Evolutionary conservation across 768 basidiomycete genomes (phyloP).

Genomic region (Asterophora lycoperdoides): DNA sequence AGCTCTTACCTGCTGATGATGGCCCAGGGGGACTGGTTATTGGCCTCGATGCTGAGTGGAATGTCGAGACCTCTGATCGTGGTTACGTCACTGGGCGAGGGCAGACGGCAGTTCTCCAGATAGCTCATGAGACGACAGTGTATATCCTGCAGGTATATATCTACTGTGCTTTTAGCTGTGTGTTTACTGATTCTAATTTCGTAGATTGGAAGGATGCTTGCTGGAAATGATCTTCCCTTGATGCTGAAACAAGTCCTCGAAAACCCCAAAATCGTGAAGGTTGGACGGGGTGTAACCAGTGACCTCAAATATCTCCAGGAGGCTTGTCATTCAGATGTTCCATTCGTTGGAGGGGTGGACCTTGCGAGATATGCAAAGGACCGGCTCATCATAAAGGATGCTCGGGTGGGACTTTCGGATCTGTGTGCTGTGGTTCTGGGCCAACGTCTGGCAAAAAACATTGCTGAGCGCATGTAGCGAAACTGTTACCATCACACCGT

Average conservation of each 20-base stretch:
- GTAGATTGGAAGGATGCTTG: not conserved
- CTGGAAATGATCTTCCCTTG: not conserved
- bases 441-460: constrained; percentile 17
- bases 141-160: constrained; percentile 20
- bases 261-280: constrained; percentile 12
- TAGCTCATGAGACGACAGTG: constrained; percentile 16
- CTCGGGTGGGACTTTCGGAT: constrained; percentile 25
- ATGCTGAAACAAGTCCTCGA: constrained; percentile 8
- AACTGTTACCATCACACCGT: no score
- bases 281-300: constrained; percentile 3
- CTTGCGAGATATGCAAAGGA: constrained; percentile 27
- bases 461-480: no score
- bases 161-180: not conserved
- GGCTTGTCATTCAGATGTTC: not conserved
- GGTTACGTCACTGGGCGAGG: constrained; percentile 12
- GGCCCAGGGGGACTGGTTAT: constrained; percentile 10
- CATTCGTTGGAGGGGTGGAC: constrained; percentile 25
- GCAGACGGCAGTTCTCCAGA: constrained; percentile 20
- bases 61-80: constrained; percentile 18
- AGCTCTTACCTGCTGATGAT: constrained; percentile 15
- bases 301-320: constrained; percentile 2
- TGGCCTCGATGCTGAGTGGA: constrained; percentile 24
- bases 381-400: constrained; percentile 13
- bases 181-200: no score
- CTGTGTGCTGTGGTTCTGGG: constrained; percentile 24